Evolutionary conservation across 2,329 filamentous ascomycete species (phyloP), one percentile per base, ranked within the genome.

Genomic region (Dothiorella sarmentorum): DNA sequence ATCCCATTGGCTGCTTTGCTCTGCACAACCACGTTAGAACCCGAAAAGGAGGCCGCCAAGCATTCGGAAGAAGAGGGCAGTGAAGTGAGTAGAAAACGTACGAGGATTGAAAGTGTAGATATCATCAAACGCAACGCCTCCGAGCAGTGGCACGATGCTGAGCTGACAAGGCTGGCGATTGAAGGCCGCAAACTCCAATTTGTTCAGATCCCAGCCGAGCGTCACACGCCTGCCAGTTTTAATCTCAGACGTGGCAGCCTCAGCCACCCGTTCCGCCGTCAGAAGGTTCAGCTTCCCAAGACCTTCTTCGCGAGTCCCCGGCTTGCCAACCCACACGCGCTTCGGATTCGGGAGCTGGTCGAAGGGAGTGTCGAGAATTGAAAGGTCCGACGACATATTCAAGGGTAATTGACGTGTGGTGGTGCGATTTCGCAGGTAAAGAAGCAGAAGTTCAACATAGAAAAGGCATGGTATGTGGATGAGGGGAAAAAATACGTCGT

Each of bases 281-380:
- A 84, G 73, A 3, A 82, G 73, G 65, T 84, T 84, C 1, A 85
- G 71, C 63, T 78, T 81, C 20, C 82, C 82, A 7, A 82, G 71
- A 3, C 81, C 82, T 68, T 84, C 82, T 53, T 81, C 78, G 27
- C 66, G 67, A 7, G 76, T 79, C 5, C 74, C 75, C 0, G 80
- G 75, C 7, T 68, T 61, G 4, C 74, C 77, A 15, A 75, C 64
- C 80, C 79, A 82, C 31, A 81, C 77, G 27, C 75, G 76, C 24
- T 71, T 76, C 6, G 75, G 76, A 58, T 82, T 75, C 1, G 78
- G 75, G 13, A 82, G 75, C 13, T 75, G 65, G 61, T 80, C 77
- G 60, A 74, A 79, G 4, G 72, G 68, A 3, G 56, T 61, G 24
- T 65, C 61, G 26, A 53, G 35, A 22, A 29, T 37, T 15, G 49